These are phyloP conservation scores for Amauroascus niger DNA, from an alignment of 2,329 filamentous ascomycete species.

Conservation along the genomic window DNA sequence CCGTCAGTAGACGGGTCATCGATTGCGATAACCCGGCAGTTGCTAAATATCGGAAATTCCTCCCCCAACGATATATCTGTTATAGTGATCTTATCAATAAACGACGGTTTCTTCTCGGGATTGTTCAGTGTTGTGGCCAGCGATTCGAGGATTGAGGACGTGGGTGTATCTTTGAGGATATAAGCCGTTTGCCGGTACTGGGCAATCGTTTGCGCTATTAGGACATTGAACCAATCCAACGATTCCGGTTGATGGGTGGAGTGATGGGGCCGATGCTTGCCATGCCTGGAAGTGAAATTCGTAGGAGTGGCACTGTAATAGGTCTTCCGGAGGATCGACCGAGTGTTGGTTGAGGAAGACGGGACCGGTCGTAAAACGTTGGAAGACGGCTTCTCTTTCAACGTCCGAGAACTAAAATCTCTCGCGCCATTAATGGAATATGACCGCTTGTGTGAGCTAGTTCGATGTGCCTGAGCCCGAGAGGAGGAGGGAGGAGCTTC, in stretches of 20 bases:
- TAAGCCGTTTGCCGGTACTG: slow-evolving; percentile 90
- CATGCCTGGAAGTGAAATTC: slow-evolving; percentile 33
- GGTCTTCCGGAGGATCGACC: slow-evolving; percentile 76
- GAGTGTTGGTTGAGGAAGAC: slow-evolving; percentile 73
- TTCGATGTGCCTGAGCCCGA: slow-evolving; percentile 64
- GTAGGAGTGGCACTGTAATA: slow-evolving; percentile 65
- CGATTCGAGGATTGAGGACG: slow-evolving; percentile 62
- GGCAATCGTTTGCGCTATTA: slow-evolving; percentile 91
- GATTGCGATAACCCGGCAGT: slow-evolving; percentile 89
- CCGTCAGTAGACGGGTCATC: slow-evolving; percentile 50
- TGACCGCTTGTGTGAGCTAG: slow-evolving; percentile 67
- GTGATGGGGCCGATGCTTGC: slow-evolving; percentile 35
- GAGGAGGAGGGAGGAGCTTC: slow-evolving; percentile 78
- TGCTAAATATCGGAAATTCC: slow-evolving; percentile 97
- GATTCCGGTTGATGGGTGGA: slow-evolving; percentile 92
- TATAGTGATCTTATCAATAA: slow-evolving; percentile 85
- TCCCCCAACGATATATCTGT: slow-evolving; percentile 91
- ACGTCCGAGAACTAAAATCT: slow-evolving; percentile 37
- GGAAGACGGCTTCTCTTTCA: slow-evolving; percentile 45
- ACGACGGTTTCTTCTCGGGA: slow-evolving; percentile 75
- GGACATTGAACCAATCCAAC: slow-evolving; percentile 97
- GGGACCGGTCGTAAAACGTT: slow-evolving; percentile 64
- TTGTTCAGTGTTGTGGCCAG: slow-evolving; percentile 81
- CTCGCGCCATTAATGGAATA: slow-evolving; percentile 47
- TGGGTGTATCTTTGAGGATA: slow-evolving; percentile 57